Base-by-base conservation (phyloP, 495 filamentous ascomycete species). In the Aspergillus diversus region DNA sequence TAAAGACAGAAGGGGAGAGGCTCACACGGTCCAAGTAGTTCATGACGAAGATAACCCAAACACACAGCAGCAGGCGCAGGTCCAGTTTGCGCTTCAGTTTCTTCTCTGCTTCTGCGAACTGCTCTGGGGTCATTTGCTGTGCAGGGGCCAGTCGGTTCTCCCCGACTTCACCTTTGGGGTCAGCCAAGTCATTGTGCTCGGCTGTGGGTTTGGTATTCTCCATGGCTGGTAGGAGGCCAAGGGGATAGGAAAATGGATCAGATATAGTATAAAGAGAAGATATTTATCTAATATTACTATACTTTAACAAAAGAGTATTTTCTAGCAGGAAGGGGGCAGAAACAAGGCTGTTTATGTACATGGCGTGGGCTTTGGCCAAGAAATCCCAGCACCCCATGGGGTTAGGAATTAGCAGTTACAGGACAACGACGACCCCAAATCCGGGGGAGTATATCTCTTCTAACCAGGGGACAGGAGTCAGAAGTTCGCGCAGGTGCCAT, bases 21-120 rank as follows among this genome's bases (percentile, higher is more conserved):
- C 47, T 12, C 75, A 39, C 37, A 13, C 57, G 57, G 33, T 64
- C 62, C 4, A 64, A 49, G 7, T 64, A 64, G 56, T 64, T 64
- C 33, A 64, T 33, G 1, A 64, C 43, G 32, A 60, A 64, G 34
- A 64, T 55, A 34, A 64, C 33, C 62, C 62, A 64, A 8, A 64
- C 48, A 47, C 42, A 59, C 5, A 35, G 33, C 55, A 64, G 32
- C 15, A 64, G 48, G 0, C 56, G 56, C 47, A 64, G 34, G 47
- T 64, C 62, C 32, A 64, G 49, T 33, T 64, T 64, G 4, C 62
- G 46, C 33, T 53, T 48, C 4, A 64, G 55, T 31, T 33, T 54
- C 21, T 60, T 64, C 55, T 64, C 56, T 32, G 17, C 37, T 3
- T 39, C 37, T 39, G 37, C 37, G 4, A 39, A 39, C 37, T 39